Evolutionary conservation across 225 moss, liverwort and hornwort species (phyloP), one percentile per base, ranked within the genome.

Genomic region (Straminergon stramineum): DNA sequence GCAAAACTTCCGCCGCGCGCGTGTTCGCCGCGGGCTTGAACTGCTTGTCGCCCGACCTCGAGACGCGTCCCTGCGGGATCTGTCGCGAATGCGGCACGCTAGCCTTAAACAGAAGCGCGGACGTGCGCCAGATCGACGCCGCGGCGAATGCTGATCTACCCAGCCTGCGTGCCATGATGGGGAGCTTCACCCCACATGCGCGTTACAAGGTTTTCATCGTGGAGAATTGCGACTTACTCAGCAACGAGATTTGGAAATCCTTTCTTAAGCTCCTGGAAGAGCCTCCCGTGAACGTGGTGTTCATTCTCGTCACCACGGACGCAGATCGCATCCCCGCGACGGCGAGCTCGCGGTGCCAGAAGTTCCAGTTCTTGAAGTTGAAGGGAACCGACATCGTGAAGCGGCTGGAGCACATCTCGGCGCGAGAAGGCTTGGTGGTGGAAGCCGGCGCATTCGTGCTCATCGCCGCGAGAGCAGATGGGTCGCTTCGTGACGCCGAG

Each of bases 401-500:
- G 69, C 90, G 98, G 51, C 92, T 99, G 65, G 92, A 88, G 43
- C 88, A 88, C 55, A 88, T 99, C 53, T 93, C 95, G 51, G 65
- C 28, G 51, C 93, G 93, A 89, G 98, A 99, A 75, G 92, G 91
- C 15, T 39, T 99, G 71, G 87, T 91, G 48, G 95, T 96, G 52
- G 98, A 97, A 31, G 64, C 93, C 3, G 84, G 91, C 48, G 98
- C 96, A 12, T 83, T 97, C 79, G 63, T 89, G 65, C 89, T 97
- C 81, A 96, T 99, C 56, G 97, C 98, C 51, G 78, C 95, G 21
- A 93, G 92, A 53, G 90, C 97, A 10, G 96, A 99, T 48, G 98
- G 98, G 5, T 97, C 97, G 73, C 94, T 99, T 18, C 94, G 96
- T 75, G 98, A 99, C n/a, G 98, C 98, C 15, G 98, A 99, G 88